phyloP scores from a whole-genome alignment of 2,329 filamentous ascomycete genomes.

The Septoria petroselini region DNA sequence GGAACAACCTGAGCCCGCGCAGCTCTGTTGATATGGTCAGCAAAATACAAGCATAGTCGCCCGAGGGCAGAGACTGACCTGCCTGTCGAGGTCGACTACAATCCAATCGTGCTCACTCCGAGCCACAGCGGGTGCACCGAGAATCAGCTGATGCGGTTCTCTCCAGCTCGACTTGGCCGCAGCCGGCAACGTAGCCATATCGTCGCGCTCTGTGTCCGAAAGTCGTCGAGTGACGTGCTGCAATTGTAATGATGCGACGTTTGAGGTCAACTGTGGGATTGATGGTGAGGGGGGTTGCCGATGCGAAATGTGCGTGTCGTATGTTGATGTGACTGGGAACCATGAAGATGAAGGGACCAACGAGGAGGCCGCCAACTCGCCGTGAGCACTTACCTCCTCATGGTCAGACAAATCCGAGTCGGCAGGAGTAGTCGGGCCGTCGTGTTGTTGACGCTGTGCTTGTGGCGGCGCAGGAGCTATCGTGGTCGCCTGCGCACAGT shows the following conservation, averaged over 20 bases:
- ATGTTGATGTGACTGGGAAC: conserved; percentile 5
- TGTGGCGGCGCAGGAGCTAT: conserved; percentile 1
- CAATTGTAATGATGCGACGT: conserved; percentile 17
- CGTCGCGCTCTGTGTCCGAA: conserved; percentile 5
- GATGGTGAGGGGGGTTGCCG: conserved; percentile 22
- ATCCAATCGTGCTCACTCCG: not conserved
- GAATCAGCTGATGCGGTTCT: conserved; percentile 11
- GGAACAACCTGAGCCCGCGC: too few relatives aligned
- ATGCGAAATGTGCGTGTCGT: conserved; percentile 7
- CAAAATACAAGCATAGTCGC: not conserved
- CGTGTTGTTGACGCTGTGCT: conserved; percentile 2
- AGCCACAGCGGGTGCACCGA: conserved; percentile 10
- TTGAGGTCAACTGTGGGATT: conserved; percentile 20
- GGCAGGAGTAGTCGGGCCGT: conserved; percentile 10
- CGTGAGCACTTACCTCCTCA: conserved; percentile 9
- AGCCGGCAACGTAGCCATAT: conserved; percentile 24
- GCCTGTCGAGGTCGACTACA: not conserved
- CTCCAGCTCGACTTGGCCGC: conserved; percentile 15
- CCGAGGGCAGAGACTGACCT: not conserved
- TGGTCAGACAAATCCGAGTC: not conserved
- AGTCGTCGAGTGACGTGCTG: conserved; percentile 13
- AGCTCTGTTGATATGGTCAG: not conserved
- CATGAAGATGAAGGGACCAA: conserved; percentile 5
- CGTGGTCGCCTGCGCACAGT: conserved; percentile 24
- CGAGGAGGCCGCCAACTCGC: conserved; percentile 2